Conservation (phyloP, 345 rosid species). For the Salix koriyanagi region DNA sequence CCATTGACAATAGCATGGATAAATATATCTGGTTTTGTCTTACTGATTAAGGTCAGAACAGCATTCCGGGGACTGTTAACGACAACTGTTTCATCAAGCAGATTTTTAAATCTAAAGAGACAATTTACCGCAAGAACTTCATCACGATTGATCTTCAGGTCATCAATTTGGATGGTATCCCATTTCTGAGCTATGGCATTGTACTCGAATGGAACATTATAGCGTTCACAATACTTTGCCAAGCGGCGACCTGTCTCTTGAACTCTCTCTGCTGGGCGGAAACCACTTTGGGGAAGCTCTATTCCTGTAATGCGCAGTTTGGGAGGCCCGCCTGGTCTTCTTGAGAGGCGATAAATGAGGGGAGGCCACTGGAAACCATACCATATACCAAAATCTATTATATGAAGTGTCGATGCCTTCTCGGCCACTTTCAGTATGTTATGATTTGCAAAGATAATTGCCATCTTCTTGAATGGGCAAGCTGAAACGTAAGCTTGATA, state of each 20-base stretch:
- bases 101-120: slow-evolving; percentile 16
- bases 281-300: slow-evolving; percentile 35
- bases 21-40: slow-evolving; percentile 26
- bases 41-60: slow-evolving; percentile 25
- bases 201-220: slow-evolving; percentile 35
- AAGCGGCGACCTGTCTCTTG: slow-evolving; percentile 31
- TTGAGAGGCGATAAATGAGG: slow-evolving; percentile 27
- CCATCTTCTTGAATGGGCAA: slow-evolving; percentile 29
- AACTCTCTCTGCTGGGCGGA: slow-evolving; percentile 27
- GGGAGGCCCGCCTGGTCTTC: slow-evolving; percentile 26
- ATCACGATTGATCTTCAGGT: slow-evolving; percentile 15
- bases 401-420: slow-evolving; percentile 26
- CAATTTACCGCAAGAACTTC: slow-evolving; percentile 28
- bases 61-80: slow-evolving; percentile 23
- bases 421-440: slow-evolving; percentile 10
- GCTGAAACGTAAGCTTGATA: slow-evolving; percentile 21
- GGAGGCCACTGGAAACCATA: slow-evolving; percentile 40
- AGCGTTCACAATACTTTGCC: slow-evolving; percentile 27
- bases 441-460: slow-evolving; percentile 22
- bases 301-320: slow-evolving; percentile 36
- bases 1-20: slow-evolving; percentile 21
- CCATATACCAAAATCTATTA: slow-evolving; percentile 24
- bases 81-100: slow-evolving; percentile 29
- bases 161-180: slow-evolving; percentile 28
- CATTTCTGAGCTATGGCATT: slow-evolving; percentile 34